These are phyloP conservation scores for Chrysochromulina parva DNA, from an alignment of 78 protist genomes.

Conservation along the genomic window DNA sequence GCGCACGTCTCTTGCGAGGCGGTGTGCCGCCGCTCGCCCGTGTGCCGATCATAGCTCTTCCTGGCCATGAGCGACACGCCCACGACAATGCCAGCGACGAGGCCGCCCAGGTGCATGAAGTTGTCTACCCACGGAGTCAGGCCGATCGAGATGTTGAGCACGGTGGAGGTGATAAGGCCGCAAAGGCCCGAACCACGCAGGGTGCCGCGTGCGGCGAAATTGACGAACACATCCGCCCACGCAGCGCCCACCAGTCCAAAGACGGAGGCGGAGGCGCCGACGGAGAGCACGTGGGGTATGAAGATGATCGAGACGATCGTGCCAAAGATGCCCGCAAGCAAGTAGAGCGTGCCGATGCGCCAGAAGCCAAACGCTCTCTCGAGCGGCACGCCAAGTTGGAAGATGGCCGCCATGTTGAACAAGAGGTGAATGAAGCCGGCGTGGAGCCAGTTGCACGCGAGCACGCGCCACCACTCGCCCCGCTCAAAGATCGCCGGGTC, in stretches of 20 bases:
- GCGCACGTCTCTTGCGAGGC: neutral
- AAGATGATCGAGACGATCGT: neutral
- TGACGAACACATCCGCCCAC: slow-evolving; percentile 9
- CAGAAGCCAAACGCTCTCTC: neutral
- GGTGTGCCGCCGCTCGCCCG: neutral
- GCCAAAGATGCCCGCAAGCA: neutral
- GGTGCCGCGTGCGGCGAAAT: neutral
- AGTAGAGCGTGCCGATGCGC: neutral
- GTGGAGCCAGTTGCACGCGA: slow-evolving; percentile 23
- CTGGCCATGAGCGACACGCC: neutral
- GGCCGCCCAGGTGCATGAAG: slow-evolving; percentile 21
- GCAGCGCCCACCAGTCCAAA: neutral
- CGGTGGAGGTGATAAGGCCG: neutral
- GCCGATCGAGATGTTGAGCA: neutral
- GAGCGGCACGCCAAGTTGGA: neutral
- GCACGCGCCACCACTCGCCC: slow-evolving; percentile 1
- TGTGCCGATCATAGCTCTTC: neutral
- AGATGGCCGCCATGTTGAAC: slow-evolving; percentile 1
- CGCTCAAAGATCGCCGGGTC: neutral
- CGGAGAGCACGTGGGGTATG: neutral
- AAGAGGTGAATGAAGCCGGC: neutral
- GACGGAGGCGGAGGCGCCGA: slow-evolving; percentile 23
- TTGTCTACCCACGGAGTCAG: neutral
- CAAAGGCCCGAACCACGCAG: neutral
- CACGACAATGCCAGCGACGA: neutral